Conservation (phyloP, 2,329 filamentous ascomycete species). For the Verticillium tricorpus region DNA sequence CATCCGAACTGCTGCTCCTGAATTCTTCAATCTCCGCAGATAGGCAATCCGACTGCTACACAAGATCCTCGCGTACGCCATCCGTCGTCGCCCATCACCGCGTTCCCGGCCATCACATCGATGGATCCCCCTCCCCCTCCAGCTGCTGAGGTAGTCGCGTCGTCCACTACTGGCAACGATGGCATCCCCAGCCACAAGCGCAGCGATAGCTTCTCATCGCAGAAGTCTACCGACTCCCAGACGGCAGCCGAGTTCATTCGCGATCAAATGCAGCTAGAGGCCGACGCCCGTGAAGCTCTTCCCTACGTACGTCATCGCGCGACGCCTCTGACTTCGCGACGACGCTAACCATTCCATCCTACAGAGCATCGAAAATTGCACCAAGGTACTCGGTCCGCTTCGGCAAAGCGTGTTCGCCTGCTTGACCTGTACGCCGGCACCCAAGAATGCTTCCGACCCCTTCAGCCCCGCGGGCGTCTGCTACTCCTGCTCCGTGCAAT, state of each 20-base stretch:
- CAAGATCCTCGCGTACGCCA: background rate
- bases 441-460: constrained; percentile 54
- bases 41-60: background rate
- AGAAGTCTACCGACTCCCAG: constrained; percentile 59
- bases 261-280: constrained; percentile 84
- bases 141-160: constrained; percentile 10
- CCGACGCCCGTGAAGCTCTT: constrained; percentile 88
- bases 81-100: background rate
- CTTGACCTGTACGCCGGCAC: constrained; percentile 85
- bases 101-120: constrained; percentile 18
- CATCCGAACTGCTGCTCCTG: background rate
- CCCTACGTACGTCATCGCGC: constrained; percentile 68
- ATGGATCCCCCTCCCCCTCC: constrained; percentile 32
- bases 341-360: background rate
- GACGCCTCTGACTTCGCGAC: background rate
- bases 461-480: constrained; percentile 80
- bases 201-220: constrained; percentile 56
- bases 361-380: constrained; percentile 91
- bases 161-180: background rate
- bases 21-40: background rate
- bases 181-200: constrained; percentile 28
- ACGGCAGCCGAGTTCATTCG: constrained; percentile 83
- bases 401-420: constrained; percentile 90
- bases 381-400: constrained; percentile 80
- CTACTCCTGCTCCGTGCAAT: constrained; percentile 95